Evolutionary conservation across 2,329 filamentous ascomycete genomes (phyloP).

Genomic region (Zasmidium cellare): DNA sequence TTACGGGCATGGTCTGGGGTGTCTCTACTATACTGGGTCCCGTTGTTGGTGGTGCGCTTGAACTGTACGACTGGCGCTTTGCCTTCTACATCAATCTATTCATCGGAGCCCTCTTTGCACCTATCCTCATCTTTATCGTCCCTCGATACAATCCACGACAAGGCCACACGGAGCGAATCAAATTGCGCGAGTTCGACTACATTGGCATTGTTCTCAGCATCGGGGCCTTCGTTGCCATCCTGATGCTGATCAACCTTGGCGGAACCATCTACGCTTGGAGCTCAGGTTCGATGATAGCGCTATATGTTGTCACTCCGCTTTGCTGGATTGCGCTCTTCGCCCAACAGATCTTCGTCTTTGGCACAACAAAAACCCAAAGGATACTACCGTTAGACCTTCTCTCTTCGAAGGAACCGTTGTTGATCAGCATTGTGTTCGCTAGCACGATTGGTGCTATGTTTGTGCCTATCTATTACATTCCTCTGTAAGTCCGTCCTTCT

Average conservation of each 20-base stretch:
- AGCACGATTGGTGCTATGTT: not conserved
- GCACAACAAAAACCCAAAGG: conserved; percentile 45
- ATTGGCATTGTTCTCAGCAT: conserved; percentile 48
- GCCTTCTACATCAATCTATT: conserved; percentile 48
- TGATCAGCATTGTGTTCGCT: not conserved
- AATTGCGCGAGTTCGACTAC: conserved; percentile 43
- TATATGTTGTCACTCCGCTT: conserved; percentile 50
- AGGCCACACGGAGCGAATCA: not conserved
- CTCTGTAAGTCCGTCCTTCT: conserved; percentile 34
- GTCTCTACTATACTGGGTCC: conserved; percentile 31
- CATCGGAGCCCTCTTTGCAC: conserved; percentile 39
- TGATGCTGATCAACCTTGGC: conserved; percentile 55
- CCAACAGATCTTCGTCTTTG: conserved; percentile 52
- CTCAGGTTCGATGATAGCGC: conserved; percentile 45
- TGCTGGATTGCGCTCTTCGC: conserved; percentile 46
- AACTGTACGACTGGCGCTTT: conserved; percentile 34
- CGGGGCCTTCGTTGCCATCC: conserved; percentile 42
- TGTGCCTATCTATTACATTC: conserved; percentile 53
- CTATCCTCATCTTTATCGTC: conserved; percentile 47
- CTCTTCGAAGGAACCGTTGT: not conserved
- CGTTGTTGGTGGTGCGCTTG: conserved; percentile 34
- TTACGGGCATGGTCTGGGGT: conserved; percentile 29
- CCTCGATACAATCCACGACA: conserved; percentile 29
- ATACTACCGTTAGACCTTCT: conserved; percentile 25
- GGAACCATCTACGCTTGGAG: conserved; percentile 53